Base-by-base conservation (phyloP, 805 yeast species). In the Hanseniaspora thailandica region DNA sequence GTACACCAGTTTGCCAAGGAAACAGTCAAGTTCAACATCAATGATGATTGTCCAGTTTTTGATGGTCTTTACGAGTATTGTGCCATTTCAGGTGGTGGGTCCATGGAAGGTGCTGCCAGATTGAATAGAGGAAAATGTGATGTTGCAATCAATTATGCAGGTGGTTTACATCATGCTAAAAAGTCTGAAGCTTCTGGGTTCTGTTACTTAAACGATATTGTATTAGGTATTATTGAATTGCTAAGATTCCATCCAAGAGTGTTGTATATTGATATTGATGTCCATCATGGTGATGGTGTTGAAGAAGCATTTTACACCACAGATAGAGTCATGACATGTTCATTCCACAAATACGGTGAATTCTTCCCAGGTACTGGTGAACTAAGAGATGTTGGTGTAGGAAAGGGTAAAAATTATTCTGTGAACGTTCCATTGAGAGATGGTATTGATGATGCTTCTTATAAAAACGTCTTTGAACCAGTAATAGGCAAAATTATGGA, bases 281-380 rank as follows among this genome's bases (percentile, higher is more conserved):
- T 87, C 23, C 96, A 87, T 65, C 96, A 87, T 63, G 96, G 96
- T 31, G 96, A 87, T 66, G 96, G 96, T 57, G 96, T 87, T 4
- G 94, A 88, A 65, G 96, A 88, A 66, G 96, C 96, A 1, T 87
- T 87, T 62, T 88, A 87, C 65, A 80, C 94, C 28, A 85, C 95
- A 1, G 96, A 88, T 66, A 71, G 96, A 44, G 96, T 87, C 38
- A 86, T 84, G 86, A 86, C 96, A 1, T 76, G 84, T 52, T 84
- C 95, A 5, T 86, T 87, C 71, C 96, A 87, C 70, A 88, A 88
- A 65, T 88, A 86, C 65, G 95, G 95, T 25, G 93, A 84, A 12
- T 87, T 85, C 63, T 87, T 87, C 74, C 96, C 96, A 1, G 96
- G 94, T 46, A 87, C 96, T 0, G 96, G 96, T 56, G 86, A 84